These are phyloP conservation scores for Zymoseptoria crescenta DNA, from an alignment of 2,329 filamentous ascomycete species.

Conservation along the genomic window DNA sequence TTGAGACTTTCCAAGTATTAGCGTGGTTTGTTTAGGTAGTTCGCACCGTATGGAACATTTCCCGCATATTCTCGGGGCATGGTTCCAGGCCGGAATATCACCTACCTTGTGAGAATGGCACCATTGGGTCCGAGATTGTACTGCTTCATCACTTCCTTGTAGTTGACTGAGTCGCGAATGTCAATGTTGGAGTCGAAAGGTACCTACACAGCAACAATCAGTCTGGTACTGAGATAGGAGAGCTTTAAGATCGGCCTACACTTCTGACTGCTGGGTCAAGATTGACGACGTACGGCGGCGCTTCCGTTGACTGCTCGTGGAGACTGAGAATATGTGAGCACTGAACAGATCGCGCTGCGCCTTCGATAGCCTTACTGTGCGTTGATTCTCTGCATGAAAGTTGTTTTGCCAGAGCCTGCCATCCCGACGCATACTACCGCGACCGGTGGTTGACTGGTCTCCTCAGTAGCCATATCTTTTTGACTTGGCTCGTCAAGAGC, in stretches of 20 bases:
- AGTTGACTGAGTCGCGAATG: constrained; percentile 97
- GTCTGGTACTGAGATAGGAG: neutral
- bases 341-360: neutral
- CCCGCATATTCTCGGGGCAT: too few species aligned
- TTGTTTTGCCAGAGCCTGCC: constrained; percentile 98
- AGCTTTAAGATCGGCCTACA: neutral
- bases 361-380: constrained; percentile 46
- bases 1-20: constrained; percentile 49
- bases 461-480: constrained; percentile 6
- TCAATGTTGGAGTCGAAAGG: constrained; percentile 98
- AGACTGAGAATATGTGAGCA: constrained; percentile 38
- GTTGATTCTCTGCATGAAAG: constrained; percentile 98
- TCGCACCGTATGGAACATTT: too few species aligned
- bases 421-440: constrained; percentile 93
- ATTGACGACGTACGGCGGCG: constrained; percentile 90
- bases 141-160: constrained; percentile 99
- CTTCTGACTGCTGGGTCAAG: constrained; percentile 90
- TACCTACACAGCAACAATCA: constrained; percentile 37
- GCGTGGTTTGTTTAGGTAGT: neutral
- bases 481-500: neutral
- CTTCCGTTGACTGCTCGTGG: constrained; percentile 57
- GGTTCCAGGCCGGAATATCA: neutral
- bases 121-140: constrained; percentile 97
- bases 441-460: constrained; percentile 48
- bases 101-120: constrained; percentile 74